phyloP scores from a whole-genome alignment of 176 grass and related monocot species.

The Zea luxurians region DNA sequence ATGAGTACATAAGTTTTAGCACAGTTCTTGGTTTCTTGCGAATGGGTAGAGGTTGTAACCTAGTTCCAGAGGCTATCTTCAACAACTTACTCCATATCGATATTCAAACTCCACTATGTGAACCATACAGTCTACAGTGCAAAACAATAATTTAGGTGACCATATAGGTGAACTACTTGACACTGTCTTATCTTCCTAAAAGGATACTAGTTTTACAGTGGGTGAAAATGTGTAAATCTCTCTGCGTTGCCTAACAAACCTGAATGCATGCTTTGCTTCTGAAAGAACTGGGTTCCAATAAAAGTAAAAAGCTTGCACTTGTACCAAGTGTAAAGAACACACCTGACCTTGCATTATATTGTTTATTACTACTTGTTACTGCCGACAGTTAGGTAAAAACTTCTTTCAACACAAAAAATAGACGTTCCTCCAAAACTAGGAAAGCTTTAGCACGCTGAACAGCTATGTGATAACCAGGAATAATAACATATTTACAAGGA shows the following conservation, averaged over 20 bases:
- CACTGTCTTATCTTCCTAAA: too few species aligned
- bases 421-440: neutral
- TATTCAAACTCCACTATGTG: too few species aligned
- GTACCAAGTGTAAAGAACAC: slow-evolving; percentile 34
- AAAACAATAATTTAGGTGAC: too few species aligned
- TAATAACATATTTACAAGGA: neutral
- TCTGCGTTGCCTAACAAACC: neutral
- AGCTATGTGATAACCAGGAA: neutral
- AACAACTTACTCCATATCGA: too few species aligned
- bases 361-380: slow-evolving; percentile 9
- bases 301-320: slow-evolving; percentile 36
- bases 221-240: neutral
- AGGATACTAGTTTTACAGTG: neutral
- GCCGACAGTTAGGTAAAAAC: neutral
- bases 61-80: too few species aligned
- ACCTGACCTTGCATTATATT: neutral
- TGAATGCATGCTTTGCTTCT: slow-evolving; percentile 37
- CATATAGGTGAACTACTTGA: too few species aligned
- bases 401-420: neutral
- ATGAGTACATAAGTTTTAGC: neutral
- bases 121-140: too few species aligned
- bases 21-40: too few species aligned
- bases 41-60: too few species aligned
- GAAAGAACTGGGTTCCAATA: slow-evolving; percentile 34
- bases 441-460: neutral